Conservation (phyloP, 306 rosid species). For the Biancaea sappan region DNA sequence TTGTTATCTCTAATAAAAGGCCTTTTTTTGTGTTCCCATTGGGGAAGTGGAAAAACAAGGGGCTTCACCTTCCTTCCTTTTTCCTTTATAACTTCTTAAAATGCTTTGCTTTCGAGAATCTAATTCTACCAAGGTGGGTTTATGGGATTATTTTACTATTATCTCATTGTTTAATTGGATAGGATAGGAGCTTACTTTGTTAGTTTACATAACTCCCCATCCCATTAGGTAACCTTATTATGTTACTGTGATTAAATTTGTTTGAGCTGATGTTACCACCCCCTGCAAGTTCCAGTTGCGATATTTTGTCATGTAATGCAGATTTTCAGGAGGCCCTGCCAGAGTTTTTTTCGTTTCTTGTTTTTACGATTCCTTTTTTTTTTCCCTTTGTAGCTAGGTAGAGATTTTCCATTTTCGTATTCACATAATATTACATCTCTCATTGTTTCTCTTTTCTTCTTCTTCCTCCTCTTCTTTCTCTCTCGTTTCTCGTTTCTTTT, state of each 20-base stretch:
- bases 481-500: background rate
- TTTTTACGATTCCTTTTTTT: background rate
- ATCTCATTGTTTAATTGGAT: slow-evolving; percentile 14
- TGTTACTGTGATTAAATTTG: slow-evolving; percentile 8
- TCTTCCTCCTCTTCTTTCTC: background rate
- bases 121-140: slow-evolving; percentile 48
- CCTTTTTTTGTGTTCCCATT: slow-evolving; percentile 38
- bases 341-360: background rate
- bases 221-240: background rate
- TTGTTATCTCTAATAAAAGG: background rate
- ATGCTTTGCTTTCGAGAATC: slow-evolving; percentile 43
- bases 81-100: background rate
- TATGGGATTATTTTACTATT: slow-evolving; percentile 25
- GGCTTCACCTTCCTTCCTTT: slow-evolving; percentile 14
- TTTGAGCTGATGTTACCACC: slow-evolving; percentile 18
- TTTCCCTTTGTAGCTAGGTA: background rate
- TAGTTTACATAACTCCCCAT: background rate
- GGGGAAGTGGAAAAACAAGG: slow-evolving; percentile 26
- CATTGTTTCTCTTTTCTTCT: background rate
- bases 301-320: slow-evolving; percentile 67
- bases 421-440: no score
- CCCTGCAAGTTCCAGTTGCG: slow-evolving; percentile 42
- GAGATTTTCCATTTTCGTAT: background rate
- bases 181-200: background rate
- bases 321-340: slow-evolving; percentile 47